phyloP scores from a whole-genome alignment of 202 grass and related monocot genomes.

The Digitaria exilis region DNA sequence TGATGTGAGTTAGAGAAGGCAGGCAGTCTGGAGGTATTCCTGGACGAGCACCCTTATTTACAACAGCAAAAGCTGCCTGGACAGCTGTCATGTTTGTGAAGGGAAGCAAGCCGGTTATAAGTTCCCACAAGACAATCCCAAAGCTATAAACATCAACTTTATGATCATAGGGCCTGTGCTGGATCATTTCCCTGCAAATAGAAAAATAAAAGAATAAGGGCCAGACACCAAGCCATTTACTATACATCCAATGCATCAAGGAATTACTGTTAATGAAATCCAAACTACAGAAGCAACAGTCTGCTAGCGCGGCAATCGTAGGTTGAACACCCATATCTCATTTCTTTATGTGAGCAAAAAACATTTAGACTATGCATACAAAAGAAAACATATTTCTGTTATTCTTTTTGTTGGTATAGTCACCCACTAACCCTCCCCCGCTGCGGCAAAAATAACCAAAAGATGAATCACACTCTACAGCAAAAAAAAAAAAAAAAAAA shows the following conservation, averaged over 20 bases:
- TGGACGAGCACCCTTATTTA: constrained; percentile 81
- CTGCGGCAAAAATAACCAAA: not conserved
- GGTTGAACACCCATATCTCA: not conserved
- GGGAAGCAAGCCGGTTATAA: constrained; percentile 86
- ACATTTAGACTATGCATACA: constrained; percentile 11
- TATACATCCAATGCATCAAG: not conserved
- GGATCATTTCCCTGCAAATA: constrained; percentile 79
- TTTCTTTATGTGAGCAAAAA: constrained; percentile 23
- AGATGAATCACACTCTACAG: not conserved
- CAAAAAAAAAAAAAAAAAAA: too few relatives aligned
- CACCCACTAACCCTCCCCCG: not conserved
- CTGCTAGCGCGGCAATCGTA: not conserved
- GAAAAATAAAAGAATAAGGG: not conserved
- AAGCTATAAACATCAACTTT: constrained; percentile 92
- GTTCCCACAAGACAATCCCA: constrained; percentile 81
- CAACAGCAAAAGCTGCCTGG: constrained; percentile 85
- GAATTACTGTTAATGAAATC: constrained; percentile 14
- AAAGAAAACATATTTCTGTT: constrained; percentile 13
- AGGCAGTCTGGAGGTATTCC: constrained; percentile 79
- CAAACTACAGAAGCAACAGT: constrained; percentile 24
- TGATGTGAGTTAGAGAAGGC: constrained; percentile 74
- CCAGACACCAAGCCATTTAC: constrained; percentile 24
- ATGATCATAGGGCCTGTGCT: constrained; percentile 80
- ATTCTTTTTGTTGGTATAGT: constrained; percentile 12
- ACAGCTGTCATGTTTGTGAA: constrained; percentile 84